Evolutionary conservation across 2,329 filamentous ascomycete species (phyloP).

Genomic region (Alternaria sp.): DNA sequence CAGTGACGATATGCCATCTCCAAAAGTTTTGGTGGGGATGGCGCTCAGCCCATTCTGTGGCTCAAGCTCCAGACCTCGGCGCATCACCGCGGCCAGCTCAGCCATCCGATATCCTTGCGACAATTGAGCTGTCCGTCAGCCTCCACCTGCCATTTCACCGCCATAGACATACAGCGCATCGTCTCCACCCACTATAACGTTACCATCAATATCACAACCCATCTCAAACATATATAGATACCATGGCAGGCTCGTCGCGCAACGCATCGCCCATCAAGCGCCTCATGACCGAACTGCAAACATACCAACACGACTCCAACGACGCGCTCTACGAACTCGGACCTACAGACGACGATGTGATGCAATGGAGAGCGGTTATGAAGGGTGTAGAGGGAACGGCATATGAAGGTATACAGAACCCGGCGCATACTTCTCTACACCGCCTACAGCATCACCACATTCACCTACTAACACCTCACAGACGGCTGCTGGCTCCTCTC

Average conservation of each 20-base stretch:
- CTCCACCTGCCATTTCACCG: slow-evolving; percentile 4
- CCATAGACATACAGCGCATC: neutral
- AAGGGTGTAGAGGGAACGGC: slow-evolving; percentile 64
- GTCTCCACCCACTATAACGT: neutral
- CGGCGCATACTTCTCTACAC: neutral
- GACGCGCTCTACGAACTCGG: slow-evolving; percentile 63
- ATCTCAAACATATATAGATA: neutral
- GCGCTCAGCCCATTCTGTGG: slow-evolving; percentile 26
- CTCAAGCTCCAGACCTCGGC: slow-evolving; percentile 30
- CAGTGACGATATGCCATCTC: slow-evolving; percentile 2
- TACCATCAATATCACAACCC: neutral
- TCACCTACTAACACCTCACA: slow-evolving; percentile 26
- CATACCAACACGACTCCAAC: slow-evolving; percentile 63
- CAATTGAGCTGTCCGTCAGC: neutral
- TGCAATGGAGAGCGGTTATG: slow-evolving; percentile 67
- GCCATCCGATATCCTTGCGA: slow-evolving; percentile 6
- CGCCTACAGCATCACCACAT: neutral
- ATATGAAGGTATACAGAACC: slow-evolving; percentile 61
- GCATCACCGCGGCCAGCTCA: slow-evolving; percentile 18
- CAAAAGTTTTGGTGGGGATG: slow-evolving; percentile 37
- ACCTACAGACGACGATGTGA: slow-evolving; percentile 63
- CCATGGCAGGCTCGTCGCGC: slow-evolving; percentile 44
- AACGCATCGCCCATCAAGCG: slow-evolving; percentile 59
- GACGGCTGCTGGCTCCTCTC: slow-evolving; percentile 82
- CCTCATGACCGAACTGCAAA: slow-evolving; percentile 66